Evolutionary conservation across 2,329 filamentous ascomycete genomes (phyloP).

Genomic region (Helicocarpus griseus): DNA sequence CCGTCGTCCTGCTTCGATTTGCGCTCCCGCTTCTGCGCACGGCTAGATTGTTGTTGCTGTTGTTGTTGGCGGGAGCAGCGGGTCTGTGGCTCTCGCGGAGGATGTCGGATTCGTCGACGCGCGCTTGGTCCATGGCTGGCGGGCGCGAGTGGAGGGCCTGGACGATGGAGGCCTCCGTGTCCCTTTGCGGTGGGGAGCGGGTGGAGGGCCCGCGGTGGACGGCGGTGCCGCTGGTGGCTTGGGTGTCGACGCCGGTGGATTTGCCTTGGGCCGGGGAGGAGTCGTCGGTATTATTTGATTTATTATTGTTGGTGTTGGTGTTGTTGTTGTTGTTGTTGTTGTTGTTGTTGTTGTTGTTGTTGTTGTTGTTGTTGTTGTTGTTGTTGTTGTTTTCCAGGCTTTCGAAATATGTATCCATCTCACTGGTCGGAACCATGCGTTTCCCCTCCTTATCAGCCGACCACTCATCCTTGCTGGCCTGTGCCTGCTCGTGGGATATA

Average conservation of each 20-base stretch:
- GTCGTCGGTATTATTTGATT: too few species aligned
- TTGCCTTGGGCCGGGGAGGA: constrained; percentile 8
- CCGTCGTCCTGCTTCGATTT: too few species aligned
- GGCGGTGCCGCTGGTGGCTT: constrained; percentile 19
- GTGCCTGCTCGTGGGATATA: constrained; percentile 60
- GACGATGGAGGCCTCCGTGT: constrained; percentile 26
- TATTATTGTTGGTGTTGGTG: not conserved
- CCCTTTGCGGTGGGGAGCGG: constrained; percentile 6
- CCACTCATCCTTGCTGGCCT: constrained; percentile 51
- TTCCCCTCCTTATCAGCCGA: constrained; percentile 52
- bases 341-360: not conserved
- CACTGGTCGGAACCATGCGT: constrained; percentile 51
- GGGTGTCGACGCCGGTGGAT: constrained; percentile 22
- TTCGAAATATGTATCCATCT: constrained; percentile 13
- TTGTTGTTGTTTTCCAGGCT: constrained; percentile 4
- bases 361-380: too few species aligned
- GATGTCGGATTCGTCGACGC: constrained; percentile 20
- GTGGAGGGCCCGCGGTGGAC: constrained; percentile 20
- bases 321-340: too few species aligned
- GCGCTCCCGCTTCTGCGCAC: not conserved
- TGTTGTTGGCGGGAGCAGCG: not conserved
- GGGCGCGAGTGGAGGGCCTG: constrained; percentile 26
- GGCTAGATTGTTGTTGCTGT: not conserved
- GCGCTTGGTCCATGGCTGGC: constrained; percentile 21
- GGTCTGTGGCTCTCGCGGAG: constrained; percentile 12